Percentiles rank a stretch among this genome's conserved stretches.
These are phyloP conservation scores for Rhizophagus prolifer DNA, from an alignment of 192 early-diverging fungal species.

Conservation along the genomic window DNA sequence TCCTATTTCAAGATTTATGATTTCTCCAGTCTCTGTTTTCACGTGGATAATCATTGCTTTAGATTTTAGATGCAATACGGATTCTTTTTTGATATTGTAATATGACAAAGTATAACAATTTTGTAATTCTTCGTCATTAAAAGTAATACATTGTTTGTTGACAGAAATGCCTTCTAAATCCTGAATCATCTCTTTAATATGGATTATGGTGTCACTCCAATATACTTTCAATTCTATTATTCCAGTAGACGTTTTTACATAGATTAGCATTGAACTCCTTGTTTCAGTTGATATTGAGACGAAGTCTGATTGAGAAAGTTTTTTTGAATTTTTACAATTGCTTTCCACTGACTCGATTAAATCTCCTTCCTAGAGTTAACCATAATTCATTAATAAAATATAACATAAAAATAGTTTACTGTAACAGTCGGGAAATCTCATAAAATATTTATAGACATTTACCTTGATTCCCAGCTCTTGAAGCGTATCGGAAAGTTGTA, in stretches of 20 bases:
- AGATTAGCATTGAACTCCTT: slow-evolving; percentile 11
- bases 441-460: too few relatives aligned
- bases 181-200: slow-evolving; percentile 17
- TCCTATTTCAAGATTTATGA: slow-evolving; percentile 82
- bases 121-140: background rate
- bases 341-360: too few relatives aligned
- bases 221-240: slow-evolving; percentile 10
- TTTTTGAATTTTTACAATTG: too few relatives aligned
- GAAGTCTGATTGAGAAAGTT: too few relatives aligned
- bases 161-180: slow-evolving; percentile 10
- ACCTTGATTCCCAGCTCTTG: too few relatives aligned
- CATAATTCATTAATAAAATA: too few relatives aligned
- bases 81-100: slow-evolving; percentile 18
- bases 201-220: slow-evolving; percentile 20
- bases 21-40: slow-evolving; percentile 51
- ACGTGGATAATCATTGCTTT: too few relatives aligned
- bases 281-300: background rate
- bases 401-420: too few relatives aligned
- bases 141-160: background rate
- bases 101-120: background rate
- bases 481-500: too few relatives aligned
- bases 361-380: too few relatives aligned
- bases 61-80: too few relatives aligned
- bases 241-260: background rate
- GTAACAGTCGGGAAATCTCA: too few relatives aligned